These are phyloP conservation scores for Inga oerstediana DNA, from an alignment of 306 rosid species.

Conservation along the genomic window DNA sequence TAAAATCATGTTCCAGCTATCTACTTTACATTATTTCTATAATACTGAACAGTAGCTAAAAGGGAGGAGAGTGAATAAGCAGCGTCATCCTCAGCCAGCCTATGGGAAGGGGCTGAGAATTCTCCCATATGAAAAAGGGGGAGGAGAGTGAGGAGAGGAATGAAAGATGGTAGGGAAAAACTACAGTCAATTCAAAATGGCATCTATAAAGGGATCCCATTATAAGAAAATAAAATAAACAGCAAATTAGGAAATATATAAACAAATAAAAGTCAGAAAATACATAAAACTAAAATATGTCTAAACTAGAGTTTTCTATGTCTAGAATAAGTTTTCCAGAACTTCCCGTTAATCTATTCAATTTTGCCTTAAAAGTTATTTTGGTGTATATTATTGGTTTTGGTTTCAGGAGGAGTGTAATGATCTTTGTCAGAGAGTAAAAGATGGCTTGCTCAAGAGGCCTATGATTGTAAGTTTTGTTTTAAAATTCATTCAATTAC, in stretches of 20 bases:
- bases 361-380: conserved; percentile 23
- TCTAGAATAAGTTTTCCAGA: neutral
- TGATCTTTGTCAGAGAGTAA: conserved; percentile 68
- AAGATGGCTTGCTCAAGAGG: conserved; percentile 63
- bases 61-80: neutral
- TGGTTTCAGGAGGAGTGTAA: conserved; percentile 79
- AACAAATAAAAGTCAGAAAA: neutral
- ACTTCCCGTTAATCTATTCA: neutral
- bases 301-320: neutral
- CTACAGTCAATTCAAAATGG: neutral
- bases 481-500: neutral
- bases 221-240: neutral
- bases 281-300: neutral
- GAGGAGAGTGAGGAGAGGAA: neutral
- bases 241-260: neutral
- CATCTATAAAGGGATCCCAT: neutral
- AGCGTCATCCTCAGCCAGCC: neutral
- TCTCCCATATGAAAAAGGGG: neutral
- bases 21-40: conserved; percentile 11
- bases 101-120: neutral
- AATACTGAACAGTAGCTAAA: neutral
- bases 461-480: conserved; percentile 64
- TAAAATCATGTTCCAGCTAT: conserved; percentile 1
- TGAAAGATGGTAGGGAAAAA: neutral
- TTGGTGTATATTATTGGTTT: conserved; percentile 30